Conservation (phyloP, 2,329 filamentous ascomycete species). For the Aspergillus persii region DNA sequence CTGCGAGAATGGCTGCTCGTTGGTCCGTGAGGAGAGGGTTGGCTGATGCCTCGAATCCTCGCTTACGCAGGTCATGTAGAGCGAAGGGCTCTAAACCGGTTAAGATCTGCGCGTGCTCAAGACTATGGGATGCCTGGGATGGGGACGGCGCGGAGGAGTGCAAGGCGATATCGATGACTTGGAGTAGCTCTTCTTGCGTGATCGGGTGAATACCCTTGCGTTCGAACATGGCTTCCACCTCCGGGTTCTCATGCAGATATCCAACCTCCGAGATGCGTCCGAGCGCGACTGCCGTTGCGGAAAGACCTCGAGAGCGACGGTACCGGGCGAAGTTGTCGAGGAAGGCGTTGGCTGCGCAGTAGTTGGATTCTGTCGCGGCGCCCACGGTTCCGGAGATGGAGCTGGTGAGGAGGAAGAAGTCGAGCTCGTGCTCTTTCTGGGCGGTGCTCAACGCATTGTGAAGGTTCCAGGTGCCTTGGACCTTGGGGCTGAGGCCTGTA, state of each 20-base stretch:
- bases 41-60: conserved; percentile 6
- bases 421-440: background rate
- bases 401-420: background rate
- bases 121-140: background rate
- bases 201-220: conserved; percentile 4
- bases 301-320: background rate
- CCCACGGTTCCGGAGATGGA: background rate
- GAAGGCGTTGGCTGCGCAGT: background rate
- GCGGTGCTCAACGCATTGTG: background rate
- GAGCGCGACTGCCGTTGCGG: background rate
- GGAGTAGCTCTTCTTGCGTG: conserved; percentile 5
- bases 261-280: conserved; percentile 1
- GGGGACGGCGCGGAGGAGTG: background rate
- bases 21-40: conserved; percentile 7
- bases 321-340: conserved; percentile 3
- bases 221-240: conserved; percentile 4
- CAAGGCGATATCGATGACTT: conserved; percentile 8
- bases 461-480: background rate
- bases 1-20: conserved; percentile 1
- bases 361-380: background rate
- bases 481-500: background rate
- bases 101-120: conserved; percentile 5
- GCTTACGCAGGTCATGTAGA: background rate
- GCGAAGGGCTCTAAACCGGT: conserved; percentile 2
- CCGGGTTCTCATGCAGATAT: background rate